Evolutionary conservation across 2,329 filamentous ascomycete species (phyloP).

Genomic region (Beauveria rudraprayagi): DNA sequence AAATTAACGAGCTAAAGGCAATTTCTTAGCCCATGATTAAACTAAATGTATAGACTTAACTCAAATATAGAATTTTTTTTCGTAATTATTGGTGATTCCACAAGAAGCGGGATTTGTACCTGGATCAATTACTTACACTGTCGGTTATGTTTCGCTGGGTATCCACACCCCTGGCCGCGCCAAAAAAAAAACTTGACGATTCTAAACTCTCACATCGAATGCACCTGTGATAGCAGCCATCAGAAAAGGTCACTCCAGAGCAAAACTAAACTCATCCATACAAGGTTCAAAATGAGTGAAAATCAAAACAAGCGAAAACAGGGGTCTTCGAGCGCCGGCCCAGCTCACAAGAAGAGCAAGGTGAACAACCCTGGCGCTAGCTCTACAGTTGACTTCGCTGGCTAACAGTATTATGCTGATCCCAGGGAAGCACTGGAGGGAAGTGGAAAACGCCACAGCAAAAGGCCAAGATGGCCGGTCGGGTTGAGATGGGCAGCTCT

Average conservation of each 20-base stretch:
- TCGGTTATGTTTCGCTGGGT: not conserved
- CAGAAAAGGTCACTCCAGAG: not conserved
- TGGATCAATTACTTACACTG: not conserved
- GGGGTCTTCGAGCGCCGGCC: constrained; percentile 18
- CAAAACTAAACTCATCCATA: not conserved
- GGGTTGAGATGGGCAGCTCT: constrained; percentile 33
- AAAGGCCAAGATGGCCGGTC: constrained; percentile 37
- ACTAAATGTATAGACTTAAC: not conserved
- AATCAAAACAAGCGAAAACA: constrained; percentile 29
- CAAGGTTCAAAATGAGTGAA: constrained; percentile 22
- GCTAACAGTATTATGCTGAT: not conserved
- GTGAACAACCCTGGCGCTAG: constrained; percentile 19
- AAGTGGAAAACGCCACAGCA: constrained; percentile 57
- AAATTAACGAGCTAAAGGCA: not conserved
- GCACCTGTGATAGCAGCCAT: not conserved
- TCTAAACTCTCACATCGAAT: not conserved
- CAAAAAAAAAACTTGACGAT: not conserved
- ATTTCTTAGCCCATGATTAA: not conserved
- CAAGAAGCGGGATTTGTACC: too few species aligned
- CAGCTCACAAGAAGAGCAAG: constrained; percentile 33
- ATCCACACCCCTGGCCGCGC: constrained; percentile 1
- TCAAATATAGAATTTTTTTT: too few species aligned
- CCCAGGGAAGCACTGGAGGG: constrained; percentile 36
- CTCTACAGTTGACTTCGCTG: not conserved
- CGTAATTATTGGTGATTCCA: too few species aligned